phyloP scores from a whole-genome alignment of 129 eudicot genomes.

The Centrapalus pauciflorus region DNA sequence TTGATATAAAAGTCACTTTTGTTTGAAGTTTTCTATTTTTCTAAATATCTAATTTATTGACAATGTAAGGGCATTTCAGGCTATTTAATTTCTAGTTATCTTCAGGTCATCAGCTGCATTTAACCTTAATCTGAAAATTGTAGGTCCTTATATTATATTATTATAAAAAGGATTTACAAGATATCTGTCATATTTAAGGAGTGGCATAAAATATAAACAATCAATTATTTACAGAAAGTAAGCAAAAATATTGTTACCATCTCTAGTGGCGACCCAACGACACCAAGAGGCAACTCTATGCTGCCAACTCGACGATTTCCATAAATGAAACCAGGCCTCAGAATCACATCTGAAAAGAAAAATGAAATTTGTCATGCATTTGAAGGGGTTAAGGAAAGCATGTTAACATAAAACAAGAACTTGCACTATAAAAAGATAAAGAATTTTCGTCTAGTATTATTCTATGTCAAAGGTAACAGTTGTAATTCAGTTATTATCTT shows the following conservation, averaged over 20 bases:
- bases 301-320: constrained; percentile 92
- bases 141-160: no score
- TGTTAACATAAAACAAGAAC: neutral
- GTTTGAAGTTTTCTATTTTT: no score
- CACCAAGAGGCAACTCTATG: constrained; percentile 79
- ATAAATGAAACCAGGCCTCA: constrained; percentile 93
- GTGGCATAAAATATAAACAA: no score
- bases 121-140: no score
- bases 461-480: neutral
- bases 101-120: no score
- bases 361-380: neutral
- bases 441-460: neutral
- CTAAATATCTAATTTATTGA: no score
- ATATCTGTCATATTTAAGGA: no score
- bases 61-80: no score
- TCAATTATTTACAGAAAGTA: neutral
- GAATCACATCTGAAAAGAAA: constrained; percentile 63
- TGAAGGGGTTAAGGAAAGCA: neutral
- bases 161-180: no score
- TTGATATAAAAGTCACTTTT: no score
- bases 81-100: no score
- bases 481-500: neutral
- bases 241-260: constrained; percentile 39
- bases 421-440: neutral
- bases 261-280: constrained; percentile 82